Evolutionary conservation across 306 rosid species (phyloP), one percentile per base, ranked within the genome.

Genomic region (Arachis hypogaea): DNA sequence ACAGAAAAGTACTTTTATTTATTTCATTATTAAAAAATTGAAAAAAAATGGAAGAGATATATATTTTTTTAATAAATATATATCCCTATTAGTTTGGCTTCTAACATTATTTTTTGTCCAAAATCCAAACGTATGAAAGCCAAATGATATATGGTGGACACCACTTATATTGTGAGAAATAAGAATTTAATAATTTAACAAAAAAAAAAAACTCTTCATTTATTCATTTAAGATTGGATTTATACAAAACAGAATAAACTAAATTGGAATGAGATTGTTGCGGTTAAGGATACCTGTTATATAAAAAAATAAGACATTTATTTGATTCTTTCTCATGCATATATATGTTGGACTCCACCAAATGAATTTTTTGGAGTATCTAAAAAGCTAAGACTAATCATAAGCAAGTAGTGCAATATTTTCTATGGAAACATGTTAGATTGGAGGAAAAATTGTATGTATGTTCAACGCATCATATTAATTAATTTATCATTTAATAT

Each of bases 261-360:
- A 61, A 74, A 74, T 74, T 41, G 42, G 69, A 62, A 85, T 74
- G 77, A 80, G 84, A 80, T 72, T 86, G 91, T 66, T 77, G 80
- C 87, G 83, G 64, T 83, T 86, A 89, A 78, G 94, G 94, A 83
- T 86, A 80, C 89, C 82, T 75, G 87, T 65, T 63, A 60, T 57
- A 59, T 46, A 60, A 84, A 84, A 74, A 66, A 33, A 33, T 40
- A 76, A 76, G 33, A 54, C 61, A 69, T 78, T 76, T 74, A 41
- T 68, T 63, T 76, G 77, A 74, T 76, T 42, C 72, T 80, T 82
- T 33, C 78, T 70, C 73, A 52, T 33, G 38, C 38, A 22, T 22
- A 22, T 22, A 33, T 33, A 33, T 33, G 80, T 84, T 75, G 82
- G 86, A 81, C 77, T 86, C 87, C 93, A 85, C 85, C 73, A 55